Base-by-base conservation (phyloP, 768 basidiomycete genomes). In the Dendrothele bispora region DNA sequence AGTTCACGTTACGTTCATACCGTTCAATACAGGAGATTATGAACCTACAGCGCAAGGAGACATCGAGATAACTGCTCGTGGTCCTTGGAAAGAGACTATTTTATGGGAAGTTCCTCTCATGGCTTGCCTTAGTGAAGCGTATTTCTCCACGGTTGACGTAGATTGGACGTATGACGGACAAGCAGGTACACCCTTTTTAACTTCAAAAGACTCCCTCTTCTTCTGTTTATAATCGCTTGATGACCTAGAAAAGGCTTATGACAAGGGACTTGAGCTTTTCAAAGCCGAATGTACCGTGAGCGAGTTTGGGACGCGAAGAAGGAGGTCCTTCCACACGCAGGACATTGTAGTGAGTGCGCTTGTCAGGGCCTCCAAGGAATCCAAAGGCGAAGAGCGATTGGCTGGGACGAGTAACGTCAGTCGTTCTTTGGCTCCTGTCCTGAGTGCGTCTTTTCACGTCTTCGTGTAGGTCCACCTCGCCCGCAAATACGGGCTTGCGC, bases 101-200 rank as follows among this genome's bases (percentile, higher is more conserved):
- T 70, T 97, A 22, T 99, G 95, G 84, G 97, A 98, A 69, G 93
- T 98, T 1, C 95, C 93, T 1, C 70, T 98, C 42, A 94, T 98
- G 92, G 84, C 93, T 12, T 83, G 83, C 53, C 71, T 99, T 42
- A 92, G 90, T 58, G 93, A 99, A 63, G 82, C 83, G 17, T 95
- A 91, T 68, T 99, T 95, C 68, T 74, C 68, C 17, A 75, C 77
- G 15, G 84, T 82, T 29, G 78, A 79, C 55, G 86, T 74, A 2
- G 86, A 95, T 57, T 99, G 95, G 95, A 79, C 66, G 46, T 83
- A 93, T 52, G 82, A 86, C n/a, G 83, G 84, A 4, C 91, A 93
- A 66, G 73, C 80, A 66, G 86, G 93, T 90, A 51, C 32, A 62
- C 39, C 14, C 30, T 12, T 15, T 48, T 43, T 17, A 7, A 11